Evolutionary conservation across 2,329 filamentous ascomycete species (phyloP).

Genomic region (Aspergillus hortae): DNA sequence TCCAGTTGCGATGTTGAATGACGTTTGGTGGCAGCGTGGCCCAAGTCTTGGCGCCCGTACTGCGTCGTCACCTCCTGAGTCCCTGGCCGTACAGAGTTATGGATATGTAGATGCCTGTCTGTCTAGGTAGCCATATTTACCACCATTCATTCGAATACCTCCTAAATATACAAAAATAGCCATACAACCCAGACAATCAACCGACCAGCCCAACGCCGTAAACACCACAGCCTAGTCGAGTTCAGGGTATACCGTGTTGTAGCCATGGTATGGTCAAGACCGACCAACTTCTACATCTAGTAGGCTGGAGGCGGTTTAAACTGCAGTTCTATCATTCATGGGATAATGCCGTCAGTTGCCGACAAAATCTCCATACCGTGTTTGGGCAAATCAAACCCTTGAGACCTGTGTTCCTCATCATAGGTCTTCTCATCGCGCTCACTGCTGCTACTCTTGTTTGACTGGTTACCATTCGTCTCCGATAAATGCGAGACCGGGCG

Average conservation of each 20-base stretch:
- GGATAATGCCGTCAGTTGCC: slow-evolving; percentile 17
- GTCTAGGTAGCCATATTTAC: no score
- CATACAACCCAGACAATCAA: no score
- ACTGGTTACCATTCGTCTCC: background rate
- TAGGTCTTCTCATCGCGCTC: background rate
- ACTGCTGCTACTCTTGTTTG: background rate
- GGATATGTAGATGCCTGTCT: background rate
- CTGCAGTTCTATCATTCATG: background rate
- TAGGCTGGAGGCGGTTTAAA: background rate
- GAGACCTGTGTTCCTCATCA: background rate
- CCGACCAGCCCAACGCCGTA: no score
- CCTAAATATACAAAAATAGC: no score
- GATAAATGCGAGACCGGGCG: background rate
- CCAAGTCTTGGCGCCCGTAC: slow-evolving; percentile 24
- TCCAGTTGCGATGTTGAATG: slow-evolving; percentile 20
- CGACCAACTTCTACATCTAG: no score
- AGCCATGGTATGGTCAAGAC: background rate
- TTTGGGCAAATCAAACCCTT: slow-evolving; percentile 1
- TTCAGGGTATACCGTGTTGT: background rate
- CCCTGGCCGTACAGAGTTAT: background rate
- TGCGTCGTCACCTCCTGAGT: slow-evolving; percentile 16
- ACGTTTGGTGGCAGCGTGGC: slow-evolving; percentile 33
- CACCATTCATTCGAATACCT: no score
- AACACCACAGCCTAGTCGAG: no score
- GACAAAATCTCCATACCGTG: slow-evolving; percentile 17